Evolutionary conservation across 345 rosid genomes (phyloP), one percentile per base, ranked within the genome.

Genomic region (Trapa incisa): DNA sequence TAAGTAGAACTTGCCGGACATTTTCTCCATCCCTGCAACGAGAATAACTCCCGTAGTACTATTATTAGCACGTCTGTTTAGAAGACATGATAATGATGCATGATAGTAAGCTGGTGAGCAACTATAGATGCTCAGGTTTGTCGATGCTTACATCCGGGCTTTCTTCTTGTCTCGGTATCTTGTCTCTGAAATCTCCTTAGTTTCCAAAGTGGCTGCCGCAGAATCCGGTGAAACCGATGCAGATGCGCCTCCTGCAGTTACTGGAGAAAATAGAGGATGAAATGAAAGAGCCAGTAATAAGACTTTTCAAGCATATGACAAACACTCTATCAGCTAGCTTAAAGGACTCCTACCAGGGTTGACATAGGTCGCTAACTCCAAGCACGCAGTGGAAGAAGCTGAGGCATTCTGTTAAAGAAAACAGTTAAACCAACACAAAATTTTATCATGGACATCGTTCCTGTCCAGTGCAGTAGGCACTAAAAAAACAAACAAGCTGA

Each of bases 241-340:
- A 39, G 29, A 22, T 22, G 29, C 29, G 29, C 29, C 29, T 22
- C 70, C 45, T 53, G 22, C 48, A 38, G 66, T 33, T n/a, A 2
- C 50, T 50, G 37, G 15, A 41, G 73, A 70, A 22, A 38, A 65
- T 12, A 33, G 64, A 71, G 50, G n/a, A 56, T 38, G 68, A 64
- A 41, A 65, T 10, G 43, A 41, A 4, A 41, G 43, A 41, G 43
- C 3, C 7, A 16, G 1, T 50, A 56, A 32, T 56, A 70, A 53
- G 67, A 71, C 22, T 6, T 54, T 43, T 3, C 58, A 37, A 61
- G 37, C 63, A 37, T 17, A 33, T 37, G 42, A 35, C 10, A 7
- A 54, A 58, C 71, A 22, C 29, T 22, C 29, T 22, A 22, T 50
- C 54, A 41, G 29, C 29, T 22, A 14, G 29, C 17, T 71, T 36